These are phyloP conservation scores for Chlorencoelia australis DNA, from an alignment of 2,329 filamentous ascomycete species.

Conservation along the genomic window DNA sequence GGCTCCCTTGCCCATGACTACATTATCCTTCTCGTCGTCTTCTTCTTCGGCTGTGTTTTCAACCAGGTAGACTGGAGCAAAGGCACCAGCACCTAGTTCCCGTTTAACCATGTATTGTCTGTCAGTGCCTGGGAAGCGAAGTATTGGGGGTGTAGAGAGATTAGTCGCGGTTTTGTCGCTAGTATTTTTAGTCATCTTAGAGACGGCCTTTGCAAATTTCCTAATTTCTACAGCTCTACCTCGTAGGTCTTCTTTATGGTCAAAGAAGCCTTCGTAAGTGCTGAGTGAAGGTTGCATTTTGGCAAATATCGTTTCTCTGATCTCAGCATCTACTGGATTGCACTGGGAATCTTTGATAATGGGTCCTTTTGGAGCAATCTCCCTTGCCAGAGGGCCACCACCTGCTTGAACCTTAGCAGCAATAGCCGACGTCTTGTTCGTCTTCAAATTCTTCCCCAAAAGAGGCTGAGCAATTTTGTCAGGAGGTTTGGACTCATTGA, in stretches of 20 bases:
- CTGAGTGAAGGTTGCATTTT: conserved; percentile 63
- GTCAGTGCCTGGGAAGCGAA: conserved; percentile 56
- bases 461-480: conserved; percentile 43
- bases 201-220: conserved; percentile 59
- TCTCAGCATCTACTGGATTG: conserved; percentile 74
- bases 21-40: conserved; percentile 36
- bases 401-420: conserved; percentile 26
- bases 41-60: conserved; percentile 54
- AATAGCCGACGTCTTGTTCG: conserved; percentile 27
- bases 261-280: conserved; percentile 70
- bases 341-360: conserved; percentile 77
- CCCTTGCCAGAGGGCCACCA: conserved; percentile 27
- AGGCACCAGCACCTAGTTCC: conserved; percentile 87
- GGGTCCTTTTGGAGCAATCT: conserved; percentile 48
- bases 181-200: conserved; percentile 32
- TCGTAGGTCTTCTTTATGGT: conserved; percentile 53
- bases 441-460: conserved; percentile 37
- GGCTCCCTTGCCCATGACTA: conserved; percentile 50
- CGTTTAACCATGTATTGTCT: conserved; percentile 68
- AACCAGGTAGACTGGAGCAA: conserved; percentile 88
- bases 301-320: conserved; percentile 66
- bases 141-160: conserved; percentile 47
- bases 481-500: conserved; percentile 40
- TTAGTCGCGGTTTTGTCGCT: conserved; percentile 50
- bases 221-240: conserved; percentile 67